These are phyloP conservation scores for Flaveria ramosissima DNA, from an alignment of 129 eudicot species.

Conservation along the genomic window DNA sequence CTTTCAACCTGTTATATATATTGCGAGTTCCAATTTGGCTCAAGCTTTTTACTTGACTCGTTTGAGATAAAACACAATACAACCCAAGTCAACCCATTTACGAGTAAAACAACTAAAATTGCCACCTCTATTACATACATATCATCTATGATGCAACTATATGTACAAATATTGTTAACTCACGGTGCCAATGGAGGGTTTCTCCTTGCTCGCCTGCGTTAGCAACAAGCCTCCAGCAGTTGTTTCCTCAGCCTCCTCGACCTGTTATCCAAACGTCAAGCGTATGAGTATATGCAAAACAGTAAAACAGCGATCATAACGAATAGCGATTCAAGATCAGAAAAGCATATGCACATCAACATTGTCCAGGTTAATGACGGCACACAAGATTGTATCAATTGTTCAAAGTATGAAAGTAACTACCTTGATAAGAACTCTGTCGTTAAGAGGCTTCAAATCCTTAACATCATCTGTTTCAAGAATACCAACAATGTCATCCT, in stretches of 20 bases:
- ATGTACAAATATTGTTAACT: background rate
- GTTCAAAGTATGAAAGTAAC: background rate
- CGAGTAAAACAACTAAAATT: background rate
- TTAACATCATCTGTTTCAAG: conserved; percentile 87
- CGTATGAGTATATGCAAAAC: background rate
- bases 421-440: conserved; percentile 86
- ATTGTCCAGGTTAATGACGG: background rate
- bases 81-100: background rate
- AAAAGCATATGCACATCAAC: no score
- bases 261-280: conserved; percentile 38
- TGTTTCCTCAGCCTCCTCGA: conserved; percentile 71
- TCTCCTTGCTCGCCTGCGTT: conserved; percentile 75
- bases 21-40: background rate
- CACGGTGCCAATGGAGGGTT: conserved; percentile 89
- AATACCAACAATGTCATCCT: conserved; percentile 87
- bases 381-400: background rate
- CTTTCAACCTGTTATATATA: background rate
- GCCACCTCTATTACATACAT: background rate
- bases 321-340: no score
- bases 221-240: conserved; percentile 87
- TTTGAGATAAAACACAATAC: background rate
- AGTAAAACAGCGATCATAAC: no score
- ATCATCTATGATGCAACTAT: background rate
- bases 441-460: conserved; percentile 85
- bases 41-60: background rate